Evolutionary conservation across 2,329 filamentous ascomycete species (phyloP).

Genomic region (Aspergillus neoniger): DNA sequence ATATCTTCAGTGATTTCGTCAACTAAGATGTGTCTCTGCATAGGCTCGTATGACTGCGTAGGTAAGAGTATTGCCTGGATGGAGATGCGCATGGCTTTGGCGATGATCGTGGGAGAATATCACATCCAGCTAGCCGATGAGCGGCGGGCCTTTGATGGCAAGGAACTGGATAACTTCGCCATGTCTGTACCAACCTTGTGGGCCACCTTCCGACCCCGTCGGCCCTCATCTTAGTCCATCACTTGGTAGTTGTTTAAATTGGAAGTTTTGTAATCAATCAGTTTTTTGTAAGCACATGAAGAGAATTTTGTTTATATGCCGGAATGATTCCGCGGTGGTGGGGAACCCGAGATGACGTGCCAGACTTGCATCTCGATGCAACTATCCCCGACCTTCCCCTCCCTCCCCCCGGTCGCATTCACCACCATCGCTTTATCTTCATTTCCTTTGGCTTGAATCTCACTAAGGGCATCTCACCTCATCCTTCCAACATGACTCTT

Average conservation of each 20-base stretch:
- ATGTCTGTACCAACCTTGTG: neutral
- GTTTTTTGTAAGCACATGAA: neutral
- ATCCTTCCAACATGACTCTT: constrained; percentile 27
- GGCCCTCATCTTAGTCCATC: no score
- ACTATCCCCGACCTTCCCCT: neutral
- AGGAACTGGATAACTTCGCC: neutral
- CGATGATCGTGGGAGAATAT: neutral
- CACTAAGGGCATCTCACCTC: neutral
- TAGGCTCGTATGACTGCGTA: neutral
- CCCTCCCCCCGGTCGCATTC: neutral
- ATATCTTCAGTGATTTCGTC: neutral
- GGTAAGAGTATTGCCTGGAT: neutral
- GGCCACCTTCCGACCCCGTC: neutral
- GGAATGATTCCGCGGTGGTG: neutral
- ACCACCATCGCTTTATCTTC: neutral
- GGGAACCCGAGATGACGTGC: neutral
- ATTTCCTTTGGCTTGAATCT: neutral
- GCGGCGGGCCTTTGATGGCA: neutral
- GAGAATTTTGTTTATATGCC: neutral
- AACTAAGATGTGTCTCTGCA: no score
- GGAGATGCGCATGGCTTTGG: neutral
- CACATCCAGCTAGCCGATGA: neutral
- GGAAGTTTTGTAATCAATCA: neutral
- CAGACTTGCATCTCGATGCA: no score
- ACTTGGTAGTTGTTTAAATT: no score